These are phyloP conservation scores for Aspergillus pseudotamarii DNA, from an alignment of 2,329 filamentous ascomycete species.

Conservation along the genomic window DNA sequence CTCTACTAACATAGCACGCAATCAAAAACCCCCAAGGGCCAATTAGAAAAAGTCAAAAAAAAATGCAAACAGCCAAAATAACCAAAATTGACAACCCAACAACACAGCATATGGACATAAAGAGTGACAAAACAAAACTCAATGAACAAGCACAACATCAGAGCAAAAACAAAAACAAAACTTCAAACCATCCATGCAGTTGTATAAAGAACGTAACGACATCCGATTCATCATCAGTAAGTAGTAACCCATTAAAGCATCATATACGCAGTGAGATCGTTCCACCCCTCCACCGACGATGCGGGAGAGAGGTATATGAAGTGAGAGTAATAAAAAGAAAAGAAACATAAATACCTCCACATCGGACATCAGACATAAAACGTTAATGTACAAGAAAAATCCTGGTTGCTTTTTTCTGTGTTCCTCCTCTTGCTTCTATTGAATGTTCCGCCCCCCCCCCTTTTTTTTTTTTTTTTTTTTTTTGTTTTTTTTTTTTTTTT, in stretches of 20 bases:
- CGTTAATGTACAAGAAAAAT: conserved; percentile 7
- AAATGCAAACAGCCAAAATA: not conserved
- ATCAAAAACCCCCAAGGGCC: not conserved
- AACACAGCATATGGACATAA: not conserved
- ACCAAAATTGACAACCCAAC: not conserved
- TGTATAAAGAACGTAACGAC: conserved; percentile 15
- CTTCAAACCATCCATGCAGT: conserved; percentile 5
- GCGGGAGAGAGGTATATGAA: not conserved
- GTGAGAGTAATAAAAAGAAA: not conserved
- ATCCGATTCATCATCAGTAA: conserved; percentile 12
- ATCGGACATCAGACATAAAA: conserved; percentile 9
- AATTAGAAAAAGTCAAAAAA: not conserved
- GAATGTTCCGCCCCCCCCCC: not conserved
- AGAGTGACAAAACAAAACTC: not conserved
- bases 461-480: not conserved
- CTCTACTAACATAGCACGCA: not conserved
- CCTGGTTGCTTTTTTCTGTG: not conserved
- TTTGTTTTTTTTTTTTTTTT: too few species aligned
- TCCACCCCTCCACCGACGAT: not conserved
- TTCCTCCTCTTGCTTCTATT: not conserved
- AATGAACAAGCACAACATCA: not conserved
- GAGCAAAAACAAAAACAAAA: not conserved
- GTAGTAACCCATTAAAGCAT: conserved; percentile 5
- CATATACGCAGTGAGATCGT: conserved; percentile 2
- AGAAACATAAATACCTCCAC: not conserved